phyloP scores from a whole-genome alignment of 2,329 filamentous ascomycete genomes.

The Phialemonium atrogriseum region DNA sequence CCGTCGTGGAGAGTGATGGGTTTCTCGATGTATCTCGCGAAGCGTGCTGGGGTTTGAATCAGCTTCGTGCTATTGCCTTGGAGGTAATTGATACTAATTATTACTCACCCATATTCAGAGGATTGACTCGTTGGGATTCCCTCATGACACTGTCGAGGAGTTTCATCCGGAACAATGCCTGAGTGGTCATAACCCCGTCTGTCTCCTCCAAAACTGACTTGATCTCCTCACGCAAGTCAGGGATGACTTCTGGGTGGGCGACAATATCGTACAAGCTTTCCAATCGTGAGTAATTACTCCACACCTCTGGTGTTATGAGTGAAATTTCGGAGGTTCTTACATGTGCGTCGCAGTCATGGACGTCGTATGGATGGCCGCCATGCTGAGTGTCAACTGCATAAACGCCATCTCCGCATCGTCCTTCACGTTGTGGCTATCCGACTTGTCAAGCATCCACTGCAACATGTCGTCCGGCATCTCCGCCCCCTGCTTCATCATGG shows the following conservation, averaged over 20 bases:
- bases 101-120: constrained; percentile 21
- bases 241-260: constrained; percentile 38
- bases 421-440: constrained; percentile 22
- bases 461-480: constrained; percentile 36
- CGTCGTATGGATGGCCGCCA: constrained; percentile 45
- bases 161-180: constrained; percentile 22
- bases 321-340: constrained; percentile 21
- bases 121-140: constrained; percentile 20
- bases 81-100: no score
- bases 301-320: no score
- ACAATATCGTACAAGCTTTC: constrained; percentile 44
- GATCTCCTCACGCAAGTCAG: constrained; percentile 44
- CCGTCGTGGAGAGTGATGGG: constrained; percentile 46
- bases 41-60: no score
- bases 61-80: no score
- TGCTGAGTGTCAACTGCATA: constrained; percentile 33
- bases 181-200: constrained; percentile 18
- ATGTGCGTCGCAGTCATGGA: constrained; percentile 34
- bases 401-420: constrained; percentile 27
- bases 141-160: constrained; percentile 23
- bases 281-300: no score
- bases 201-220: constrained; percentile 24
- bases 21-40: constrained; percentile 40
- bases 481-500: constrained; percentile 11
- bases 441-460: constrained; percentile 35